Base-by-base conservation (phyloP, 345 rosid species). In the Pelargonium nanum region DNA sequence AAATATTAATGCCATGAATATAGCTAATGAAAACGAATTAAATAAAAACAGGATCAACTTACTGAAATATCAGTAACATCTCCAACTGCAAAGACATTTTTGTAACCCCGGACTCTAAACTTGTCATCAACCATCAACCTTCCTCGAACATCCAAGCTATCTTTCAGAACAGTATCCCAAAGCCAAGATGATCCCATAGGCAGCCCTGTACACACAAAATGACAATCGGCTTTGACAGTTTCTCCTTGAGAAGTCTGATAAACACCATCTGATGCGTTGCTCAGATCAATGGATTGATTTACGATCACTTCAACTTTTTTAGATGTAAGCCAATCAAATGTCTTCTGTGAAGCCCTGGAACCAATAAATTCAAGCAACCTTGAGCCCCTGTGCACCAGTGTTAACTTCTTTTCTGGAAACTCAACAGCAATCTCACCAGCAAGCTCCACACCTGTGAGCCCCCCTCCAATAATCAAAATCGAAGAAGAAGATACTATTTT, bases 381-480 rank as follows among this genome's bases (percentile, higher is more conserved):
- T 1, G 89, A 74, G 28, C 96, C 96, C 58, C 64, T 78, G 59
- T 91, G 98, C 32, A 86, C 95, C 59, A 91, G 56, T 19, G 95
- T 85, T 24, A 89, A 80, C 68, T 83, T 75, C 81, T 88, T 91
- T 51, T 74, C 81, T 0, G 96, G 96, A 55, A 80, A 89, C 52
- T 91, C 98, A 26, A 77, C 83, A 0, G 93, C 83, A 52, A 91
- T 82, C 65, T 91, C 98, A 10, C 85, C 98, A 13, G 95, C 96
- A 64, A 91, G 87, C 78, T 91, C 96, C 24, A 91, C 96, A 45
- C 96, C 98, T 26, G 89, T 72, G 0, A 96, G 98, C 64, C 98
- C 98, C 53, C 96, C 98, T 70, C 98, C 98, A 54, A 91, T 74
- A 20, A 89, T 83, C 71, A 91, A 69, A 74, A 91, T 74, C 20